These are phyloP conservation scores for Globisporangium radiosum DNA, from an alignment of 352 stramenopile genomes.

Conservation along the genomic window DNA sequence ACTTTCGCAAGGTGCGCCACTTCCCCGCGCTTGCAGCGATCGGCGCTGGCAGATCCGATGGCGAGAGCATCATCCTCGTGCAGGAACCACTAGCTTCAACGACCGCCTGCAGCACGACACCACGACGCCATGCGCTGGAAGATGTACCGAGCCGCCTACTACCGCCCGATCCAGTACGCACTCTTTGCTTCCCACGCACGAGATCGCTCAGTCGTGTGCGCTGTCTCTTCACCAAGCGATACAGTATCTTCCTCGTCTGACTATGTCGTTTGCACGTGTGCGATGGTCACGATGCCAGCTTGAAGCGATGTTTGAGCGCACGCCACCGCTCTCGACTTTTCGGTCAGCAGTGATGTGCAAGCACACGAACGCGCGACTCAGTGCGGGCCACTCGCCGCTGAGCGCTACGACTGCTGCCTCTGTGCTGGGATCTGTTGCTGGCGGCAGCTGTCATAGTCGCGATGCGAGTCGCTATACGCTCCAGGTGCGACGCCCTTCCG, in stretches of 20 bases:
- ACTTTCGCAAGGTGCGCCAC: constrained; percentile 64
- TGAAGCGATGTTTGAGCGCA: constrained; percentile 49
- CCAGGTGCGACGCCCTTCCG: not conserved
- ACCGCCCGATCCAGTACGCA: constrained; percentile 37
- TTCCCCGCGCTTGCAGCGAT: constrained; percentile 64
- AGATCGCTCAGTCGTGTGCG: not conserved
- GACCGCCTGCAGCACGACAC: constrained; percentile 1
- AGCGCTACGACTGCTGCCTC: constrained; percentile 1
- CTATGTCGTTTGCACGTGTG: not conserved
- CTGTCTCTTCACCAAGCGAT: not conserved
- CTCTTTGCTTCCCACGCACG: not conserved
- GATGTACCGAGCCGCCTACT: constrained; percentile 47
- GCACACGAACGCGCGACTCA: constrained; percentile 42
- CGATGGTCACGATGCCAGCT: constrained; percentile 19
- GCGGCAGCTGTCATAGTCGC: not conserved
- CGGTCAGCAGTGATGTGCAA: constrained; percentile 59
- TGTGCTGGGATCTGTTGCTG: not conserved
- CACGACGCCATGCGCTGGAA: constrained; percentile 11
- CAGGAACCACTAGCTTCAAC: constrained; percentile 26
- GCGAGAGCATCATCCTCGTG: constrained; percentile 60
- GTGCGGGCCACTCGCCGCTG: constrained; percentile 7
- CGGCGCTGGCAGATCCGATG: constrained; percentile 34
- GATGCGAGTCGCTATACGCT: constrained; percentile 1
- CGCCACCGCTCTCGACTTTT: constrained; percentile 49
- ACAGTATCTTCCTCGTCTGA: not conserved